Conservation (phyloP, 345 rosid genomes). For the Diplotaxis tenuifolia region DNA sequence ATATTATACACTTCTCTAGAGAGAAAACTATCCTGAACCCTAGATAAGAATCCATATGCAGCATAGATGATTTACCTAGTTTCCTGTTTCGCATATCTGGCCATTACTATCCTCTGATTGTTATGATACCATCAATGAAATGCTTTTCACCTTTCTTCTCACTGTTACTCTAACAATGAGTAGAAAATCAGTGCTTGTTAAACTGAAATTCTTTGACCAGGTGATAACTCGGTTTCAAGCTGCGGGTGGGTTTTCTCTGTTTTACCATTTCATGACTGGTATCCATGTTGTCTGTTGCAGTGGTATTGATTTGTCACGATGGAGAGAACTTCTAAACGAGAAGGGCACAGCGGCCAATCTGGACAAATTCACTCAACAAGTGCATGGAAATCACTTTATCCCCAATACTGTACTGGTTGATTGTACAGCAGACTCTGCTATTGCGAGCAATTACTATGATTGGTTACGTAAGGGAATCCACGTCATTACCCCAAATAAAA, state of each 20-base stretch:
- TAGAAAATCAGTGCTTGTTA: neutral
- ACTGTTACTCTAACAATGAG: neutral
- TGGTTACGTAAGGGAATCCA: conserved; percentile 97
- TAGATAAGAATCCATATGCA: neutral
- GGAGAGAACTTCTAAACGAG: conserved; percentile 74
- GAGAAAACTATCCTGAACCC: neutral
- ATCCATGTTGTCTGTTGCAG: conserved; percentile 41
- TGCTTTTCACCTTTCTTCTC: neutral
- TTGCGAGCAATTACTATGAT: conserved; percentile 73
- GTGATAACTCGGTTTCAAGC: neutral
- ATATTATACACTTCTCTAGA: neutral
- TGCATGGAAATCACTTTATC: conserved; percentile 85
- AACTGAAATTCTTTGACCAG: neutral
- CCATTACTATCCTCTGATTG: neutral
- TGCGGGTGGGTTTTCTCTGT: neutral
- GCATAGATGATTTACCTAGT: neutral
- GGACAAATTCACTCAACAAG: conserved; percentile 75
- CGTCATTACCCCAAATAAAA: conserved; percentile 94
- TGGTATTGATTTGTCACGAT: conserved; percentile 76
- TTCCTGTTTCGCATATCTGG: neutral
- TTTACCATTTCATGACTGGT: conserved; percentile 1
- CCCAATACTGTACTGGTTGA: conserved; percentile 97
- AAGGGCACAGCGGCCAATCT: conserved; percentile 70
- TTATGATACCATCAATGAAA: neutral
- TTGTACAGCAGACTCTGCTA: conserved; percentile 87